phyloP scores from a whole-genome alignment of 2,329 filamentous ascomycete genomes.

The Coleophoma crateriformis region DNA sequence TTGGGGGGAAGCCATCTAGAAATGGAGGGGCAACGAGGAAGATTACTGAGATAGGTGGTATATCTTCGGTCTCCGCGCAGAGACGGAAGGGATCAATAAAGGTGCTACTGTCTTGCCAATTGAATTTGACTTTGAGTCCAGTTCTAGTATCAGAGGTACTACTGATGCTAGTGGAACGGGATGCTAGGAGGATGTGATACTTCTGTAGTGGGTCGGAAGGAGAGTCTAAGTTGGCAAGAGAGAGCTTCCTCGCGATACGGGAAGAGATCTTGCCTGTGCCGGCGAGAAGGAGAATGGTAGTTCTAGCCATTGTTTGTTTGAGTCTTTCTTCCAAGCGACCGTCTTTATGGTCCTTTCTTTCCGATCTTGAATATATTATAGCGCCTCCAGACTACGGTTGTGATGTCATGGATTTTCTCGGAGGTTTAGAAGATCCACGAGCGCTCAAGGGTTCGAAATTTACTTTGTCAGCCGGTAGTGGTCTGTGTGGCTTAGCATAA shows the following conservation, averaged over 20 bases:
- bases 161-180: slow-evolving; percentile 23
- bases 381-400: no score
- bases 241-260: slow-evolving; percentile 31
- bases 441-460: no score
- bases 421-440: no score
- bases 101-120: slow-evolving; percentile 38
- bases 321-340: no score
- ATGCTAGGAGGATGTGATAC: slow-evolving; percentile 30
- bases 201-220: slow-evolving; percentile 9
- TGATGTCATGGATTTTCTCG: no score
- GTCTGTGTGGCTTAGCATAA: no score
- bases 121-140: slow-evolving; percentile 26
- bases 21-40: slow-evolving; percentile 14
- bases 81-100: slow-evolving; percentile 28
- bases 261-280: slow-evolving; percentile 39
- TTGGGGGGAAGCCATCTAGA: slow-evolving; percentile 24
- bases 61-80: neutral
- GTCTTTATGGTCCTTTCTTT: no score
- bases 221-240: neutral
- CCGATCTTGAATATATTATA: no score
- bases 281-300: slow-evolving; percentile 33
- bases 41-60: slow-evolving; percentile 21
- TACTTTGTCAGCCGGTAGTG: no score
- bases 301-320: neutral
- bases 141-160: slow-evolving; percentile 8